Evolutionary conservation across 169 alveolate genomes (phyloP).

Genomic region (Plasmodium vivax): DNA sequence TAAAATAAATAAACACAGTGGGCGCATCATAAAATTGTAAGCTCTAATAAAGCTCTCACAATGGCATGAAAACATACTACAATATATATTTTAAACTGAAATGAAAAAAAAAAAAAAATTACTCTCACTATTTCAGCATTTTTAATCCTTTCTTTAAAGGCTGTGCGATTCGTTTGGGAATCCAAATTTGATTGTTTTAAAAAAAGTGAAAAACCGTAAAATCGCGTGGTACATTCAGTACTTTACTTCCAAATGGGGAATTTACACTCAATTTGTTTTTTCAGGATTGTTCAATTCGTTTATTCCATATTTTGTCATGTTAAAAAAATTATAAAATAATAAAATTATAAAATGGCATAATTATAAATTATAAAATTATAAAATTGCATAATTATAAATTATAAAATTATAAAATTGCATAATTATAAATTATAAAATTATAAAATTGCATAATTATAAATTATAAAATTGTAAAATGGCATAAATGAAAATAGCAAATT

Average conservation of each 20-base stretch:
- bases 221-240: background rate
- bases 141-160: background rate
- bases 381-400: too few species aligned
- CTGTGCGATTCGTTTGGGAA: background rate
- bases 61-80: background rate
- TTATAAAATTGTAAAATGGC: too few species aligned
- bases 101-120: too few species aligned
- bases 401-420: too few species aligned
- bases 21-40: background rate
- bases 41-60: background rate
- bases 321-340: too few species aligned
- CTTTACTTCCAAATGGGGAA: background rate
- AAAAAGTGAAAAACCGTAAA: background rate
- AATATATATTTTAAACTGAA: background rate
- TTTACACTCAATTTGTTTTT: too few species aligned
- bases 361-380: too few species aligned
- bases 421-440: too few species aligned
- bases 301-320: background rate
- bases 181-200: background rate
- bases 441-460: too few species aligned
- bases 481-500: too few species aligned
- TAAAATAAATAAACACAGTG: background rate
- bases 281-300: background rate
- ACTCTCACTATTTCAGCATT: background rate
- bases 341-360: too few species aligned